Conservation (phyloP, 2,329 filamentous ascomycete species). For the Ploettnerulaceae sp. region DNA sequence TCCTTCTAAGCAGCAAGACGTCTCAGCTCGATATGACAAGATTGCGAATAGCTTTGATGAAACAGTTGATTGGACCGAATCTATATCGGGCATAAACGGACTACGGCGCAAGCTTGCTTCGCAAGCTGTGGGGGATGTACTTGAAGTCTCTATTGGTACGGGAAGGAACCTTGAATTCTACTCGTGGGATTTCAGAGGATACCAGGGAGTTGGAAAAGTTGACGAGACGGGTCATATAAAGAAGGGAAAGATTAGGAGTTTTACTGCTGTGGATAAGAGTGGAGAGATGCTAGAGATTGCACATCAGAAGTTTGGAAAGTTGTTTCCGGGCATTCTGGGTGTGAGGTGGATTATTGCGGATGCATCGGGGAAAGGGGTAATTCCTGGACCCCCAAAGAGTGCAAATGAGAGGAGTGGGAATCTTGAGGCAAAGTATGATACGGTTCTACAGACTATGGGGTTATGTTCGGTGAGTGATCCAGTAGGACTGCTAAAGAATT, state of each 20-base stretch:
- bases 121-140: slow-evolving; percentile 50
- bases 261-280: slow-evolving; percentile 59
- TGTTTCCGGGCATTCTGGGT: slow-evolving; percentile 38
- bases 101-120: slow-evolving; percentile 46
- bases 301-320: slow-evolving; percentile 45
- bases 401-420: slow-evolving; percentile 25
- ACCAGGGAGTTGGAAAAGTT: slow-evolving; percentile 23
- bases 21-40: slow-evolving; percentile 31
- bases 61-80: slow-evolving; percentile 53
- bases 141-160: slow-evolving; percentile 59
- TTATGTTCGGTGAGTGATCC: slow-evolving; percentile 59
- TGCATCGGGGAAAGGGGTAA: slow-evolving; percentile 22
- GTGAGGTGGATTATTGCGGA: slow-evolving; percentile 38
- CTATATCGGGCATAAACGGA: slow-evolving; percentile 49
- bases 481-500: slow-evolving; percentile 46
- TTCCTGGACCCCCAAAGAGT: slow-evolving; percentile 27
- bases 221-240: slow-evolving; percentile 21
- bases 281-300: slow-evolving; percentile 56
- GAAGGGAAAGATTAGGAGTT: slow-evolving; percentile 44
- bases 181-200: slow-evolving; percentile 43
- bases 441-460: slow-evolving; percentile 59
- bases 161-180: slow-evolving; percentile 58
- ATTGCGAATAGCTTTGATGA: slow-evolving; percentile 53
- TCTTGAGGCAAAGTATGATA: slow-evolving; percentile 47
- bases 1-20: slow-evolving; percentile 26